Conservation (phyloP, 441 rosid genomes). For the Populus hybrid region DNA sequence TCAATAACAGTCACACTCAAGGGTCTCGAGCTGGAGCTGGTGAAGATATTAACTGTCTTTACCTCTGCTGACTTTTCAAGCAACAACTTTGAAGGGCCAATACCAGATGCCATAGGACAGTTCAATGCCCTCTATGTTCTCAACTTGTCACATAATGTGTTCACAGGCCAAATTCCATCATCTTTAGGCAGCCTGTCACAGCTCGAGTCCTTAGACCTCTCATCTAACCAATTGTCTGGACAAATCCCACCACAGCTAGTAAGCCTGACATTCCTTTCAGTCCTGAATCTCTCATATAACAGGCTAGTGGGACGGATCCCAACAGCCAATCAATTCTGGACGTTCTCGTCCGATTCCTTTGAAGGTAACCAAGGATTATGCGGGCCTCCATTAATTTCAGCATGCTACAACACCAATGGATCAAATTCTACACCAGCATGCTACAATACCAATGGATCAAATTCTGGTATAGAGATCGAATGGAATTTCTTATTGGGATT, state of each 20-base stretch:
- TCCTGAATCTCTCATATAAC: slow-evolving; percentile 3
- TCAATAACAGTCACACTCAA: too few species aligned
- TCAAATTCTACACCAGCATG: too few species aligned
- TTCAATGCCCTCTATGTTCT: not conserved
- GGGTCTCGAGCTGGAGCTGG: not conserved
- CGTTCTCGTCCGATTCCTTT: slow-evolving; percentile 1
- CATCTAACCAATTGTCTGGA: slow-evolving; percentile 6
- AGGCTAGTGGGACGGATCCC: not conserved
- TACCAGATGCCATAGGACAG: slow-evolving; percentile 15
- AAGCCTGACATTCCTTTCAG: not conserved
- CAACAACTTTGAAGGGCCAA: slow-evolving; percentile 10
- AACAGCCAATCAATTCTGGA: not conserved
- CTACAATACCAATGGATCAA: too few species aligned
- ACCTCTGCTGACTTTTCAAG: too few species aligned
- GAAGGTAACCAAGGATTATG: slow-evolving; percentile 27
- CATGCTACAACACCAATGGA: too few species aligned
- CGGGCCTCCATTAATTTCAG: slow-evolving; percentile 30
- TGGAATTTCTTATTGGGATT: too few species aligned
- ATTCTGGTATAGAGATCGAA: too few species aligned
- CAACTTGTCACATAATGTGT: too few species aligned
- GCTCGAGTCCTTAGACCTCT: slow-evolving; percentile 26
- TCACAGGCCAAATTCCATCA: too few species aligned
- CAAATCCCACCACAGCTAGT: not conserved
- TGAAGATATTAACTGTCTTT: too few species aligned
- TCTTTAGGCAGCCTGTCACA: not conserved